Evolutionary conservation across 768 basidiomycete genomes (phyloP).

Genomic region (Serendipita vermifera): DNA sequence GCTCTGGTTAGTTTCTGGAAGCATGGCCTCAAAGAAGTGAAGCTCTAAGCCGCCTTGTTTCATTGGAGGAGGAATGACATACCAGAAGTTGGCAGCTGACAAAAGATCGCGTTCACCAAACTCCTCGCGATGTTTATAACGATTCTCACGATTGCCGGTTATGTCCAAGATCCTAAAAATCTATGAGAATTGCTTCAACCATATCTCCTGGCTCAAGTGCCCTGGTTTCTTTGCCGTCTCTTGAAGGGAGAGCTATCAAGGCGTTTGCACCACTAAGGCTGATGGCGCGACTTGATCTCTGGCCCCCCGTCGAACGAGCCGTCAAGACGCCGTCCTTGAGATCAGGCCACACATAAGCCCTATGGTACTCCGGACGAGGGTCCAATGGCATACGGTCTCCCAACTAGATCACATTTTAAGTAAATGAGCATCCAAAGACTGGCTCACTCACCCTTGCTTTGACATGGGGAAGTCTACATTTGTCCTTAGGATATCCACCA

Average conservation of each 20-base stretch:
- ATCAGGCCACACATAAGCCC: constrained; percentile 44
- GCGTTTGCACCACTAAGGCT: constrained; percentile 75
- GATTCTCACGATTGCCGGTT: too few species aligned
- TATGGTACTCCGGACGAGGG: constrained; percentile 69
- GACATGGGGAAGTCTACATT: constrained; percentile 48
- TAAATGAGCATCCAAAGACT: background rate
- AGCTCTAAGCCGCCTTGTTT: too few species aligned
- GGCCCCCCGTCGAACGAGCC: constrained; percentile 75
- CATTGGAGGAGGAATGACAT: too few species aligned
- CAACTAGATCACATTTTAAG: constrained; percentile 11
- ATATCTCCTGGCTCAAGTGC: constrained; percentile 35
- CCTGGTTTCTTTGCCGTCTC: constrained; percentile 19
- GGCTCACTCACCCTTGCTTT: constrained; percentile 40
- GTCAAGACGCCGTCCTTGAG: constrained; percentile 31
- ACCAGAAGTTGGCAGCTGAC: too few species aligned
- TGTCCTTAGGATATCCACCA: constrained; percentile 47
- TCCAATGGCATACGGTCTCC: constrained; percentile 49
- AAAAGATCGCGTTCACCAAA: too few species aligned
- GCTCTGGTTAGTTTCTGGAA: constrained; percentile 74
- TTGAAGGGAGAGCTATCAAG: constrained; percentile 51
- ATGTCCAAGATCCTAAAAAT: too few species aligned
- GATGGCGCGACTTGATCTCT: constrained; percentile 69
- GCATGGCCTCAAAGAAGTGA: constrained; percentile 74
- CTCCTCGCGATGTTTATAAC: too few species aligned
- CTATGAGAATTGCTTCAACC: constrained; percentile 52